Evolutionary conservation across 306 rosid species (phyloP), one percentile per base, ranked within the genome.

Genomic region (Betula pendula): DNA sequence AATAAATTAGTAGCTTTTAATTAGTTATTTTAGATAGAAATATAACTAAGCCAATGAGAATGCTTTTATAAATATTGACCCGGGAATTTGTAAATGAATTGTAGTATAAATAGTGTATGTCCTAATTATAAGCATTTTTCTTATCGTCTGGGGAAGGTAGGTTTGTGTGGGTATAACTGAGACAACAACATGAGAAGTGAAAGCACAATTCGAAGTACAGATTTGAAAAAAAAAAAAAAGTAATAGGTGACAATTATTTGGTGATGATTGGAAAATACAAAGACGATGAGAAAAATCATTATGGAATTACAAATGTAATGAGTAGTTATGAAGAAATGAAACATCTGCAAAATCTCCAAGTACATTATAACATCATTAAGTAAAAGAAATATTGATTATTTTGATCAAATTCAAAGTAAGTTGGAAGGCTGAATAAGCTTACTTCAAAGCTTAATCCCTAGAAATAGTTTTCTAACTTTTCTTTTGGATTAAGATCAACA

Each of bases 201-300:
- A 3, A 11, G 33, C 17, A 58, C n/a, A 27, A 19, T n/a, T 0
- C 14, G 19, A 33, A 0, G 20, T 9, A 8, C 1, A 38, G 38
- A 66, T 31, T 1, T 59, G 67, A 19, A 17, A 33, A 31, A 60
- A 13, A 27, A 56, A 22, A 22, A 24, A 17, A 19, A 8, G n/a
- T 9, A 11, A 10, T 15, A 33, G 29, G 12, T 8, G 14, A 65
- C 38, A 4, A 66, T 38, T 19, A 66, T 66, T 38, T 38, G 70
- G 5, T 13, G 70, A 66, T 66, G 70, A 66, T 66, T 66, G 70
- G 70, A n/a, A 10, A 66, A 66, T 5, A 38, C n/a, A 35, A 8
- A 65, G 1, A 38, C 13, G 5, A 9, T 33, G 22, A 25, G 44
- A 10, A 16, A 62, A 62, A 15, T 62, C 68, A 62, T 62, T 31